Conservation (phyloP, 305 asterid genomes). For the Solanum hybrid region DNA sequence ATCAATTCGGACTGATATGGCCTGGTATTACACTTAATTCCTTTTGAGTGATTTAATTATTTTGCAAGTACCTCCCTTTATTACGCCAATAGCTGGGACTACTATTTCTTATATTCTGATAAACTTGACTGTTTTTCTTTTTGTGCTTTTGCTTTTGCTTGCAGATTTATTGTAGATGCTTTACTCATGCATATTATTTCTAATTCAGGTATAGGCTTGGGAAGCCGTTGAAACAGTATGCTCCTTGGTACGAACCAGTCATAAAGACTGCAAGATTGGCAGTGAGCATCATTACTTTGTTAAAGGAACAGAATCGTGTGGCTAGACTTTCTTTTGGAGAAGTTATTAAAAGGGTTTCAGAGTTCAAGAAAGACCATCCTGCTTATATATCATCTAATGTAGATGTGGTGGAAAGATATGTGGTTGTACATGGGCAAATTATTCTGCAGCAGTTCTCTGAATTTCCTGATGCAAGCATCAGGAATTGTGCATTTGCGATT, state of each 20-base stretch:
- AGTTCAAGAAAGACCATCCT: slow-evolving; percentile 46
- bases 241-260: slow-evolving; percentile 85
- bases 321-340: slow-evolving; percentile 81
- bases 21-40: slow-evolving; percentile 45
- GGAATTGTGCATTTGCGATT: slow-evolving; percentile 56
- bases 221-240: slow-evolving; percentile 81
- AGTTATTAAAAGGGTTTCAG: slow-evolving; percentile 65
- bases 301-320: slow-evolving; percentile 72
- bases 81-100: not conserved
- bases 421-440: slow-evolving; percentile 91
- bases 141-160: not conserved
- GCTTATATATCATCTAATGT: slow-evolving; percentile 69
- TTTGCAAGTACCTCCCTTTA: not conserved
- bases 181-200: not conserved
- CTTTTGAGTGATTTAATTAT: not conserved
- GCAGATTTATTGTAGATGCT: not conserved
- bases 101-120: slow-evolving; percentile 9
- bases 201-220: slow-evolving; percentile 91
- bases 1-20: slow-evolving; percentile 84
- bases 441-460: slow-evolving; percentile 87
- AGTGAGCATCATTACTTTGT: slow-evolving; percentile 59
- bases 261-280: slow-evolving; percentile 76
- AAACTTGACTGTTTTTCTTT: not conserved
- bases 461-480: slow-evolving; percentile 71
- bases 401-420: slow-evolving; percentile 65